phyloP scores from a whole-genome alignment of 2,329 filamentous ascomycete genomes.

The Xenoacremonium recifei region DNA sequence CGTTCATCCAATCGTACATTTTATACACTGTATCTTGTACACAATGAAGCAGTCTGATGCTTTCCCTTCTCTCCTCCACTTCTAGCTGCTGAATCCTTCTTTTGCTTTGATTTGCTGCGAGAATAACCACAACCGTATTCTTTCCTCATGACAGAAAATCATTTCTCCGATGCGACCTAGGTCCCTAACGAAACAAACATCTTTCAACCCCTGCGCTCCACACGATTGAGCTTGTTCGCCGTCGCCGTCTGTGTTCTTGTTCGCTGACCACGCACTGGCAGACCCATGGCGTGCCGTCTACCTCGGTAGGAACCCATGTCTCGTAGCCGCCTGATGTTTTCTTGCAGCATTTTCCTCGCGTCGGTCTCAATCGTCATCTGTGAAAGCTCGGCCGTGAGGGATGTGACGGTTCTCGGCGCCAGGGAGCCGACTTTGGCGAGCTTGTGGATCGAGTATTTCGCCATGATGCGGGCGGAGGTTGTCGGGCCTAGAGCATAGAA shows the following conservation, averaged over 20 bases:
- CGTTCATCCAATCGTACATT: slow-evolving; percentile 26
- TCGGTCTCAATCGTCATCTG: slow-evolving; percentile 95
- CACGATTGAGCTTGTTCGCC: slow-evolving; percentile 60
- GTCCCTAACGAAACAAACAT: no score
- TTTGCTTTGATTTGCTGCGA: no score
- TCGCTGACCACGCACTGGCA: slow-evolving; percentile 87
- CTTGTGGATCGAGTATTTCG: slow-evolving; percentile 85
- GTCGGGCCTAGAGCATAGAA: slow-evolving; percentile 84
- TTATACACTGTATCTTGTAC: slow-evolving; percentile 32
- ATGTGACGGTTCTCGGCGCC: slow-evolving; percentile 72
- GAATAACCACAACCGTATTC: no score
- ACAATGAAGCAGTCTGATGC: slow-evolving; percentile 13
- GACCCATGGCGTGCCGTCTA: slow-evolving; percentile 84
- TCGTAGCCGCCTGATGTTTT: slow-evolving; percentile 82
- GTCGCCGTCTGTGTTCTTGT: slow-evolving; percentile 73
- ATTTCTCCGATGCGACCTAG: no score
- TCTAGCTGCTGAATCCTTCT: no score
- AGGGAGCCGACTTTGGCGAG: slow-evolving; percentile 75
- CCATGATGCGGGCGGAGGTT: slow-evolving; percentile 72
- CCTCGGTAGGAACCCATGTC: slow-evolving; percentile 92
- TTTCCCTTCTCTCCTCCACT: slow-evolving; percentile 6
- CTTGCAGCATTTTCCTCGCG: slow-evolving; percentile 70
- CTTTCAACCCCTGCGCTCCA: slow-evolving; percentile 41
- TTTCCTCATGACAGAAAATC: no score
- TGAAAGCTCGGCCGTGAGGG: slow-evolving; percentile 80